Evolutionary conservation across 2,329 filamentous ascomycete genomes (phyloP), one percentile per base, ranked within the genome.

Genomic region (Sodiomyces alkalinus): DNA sequence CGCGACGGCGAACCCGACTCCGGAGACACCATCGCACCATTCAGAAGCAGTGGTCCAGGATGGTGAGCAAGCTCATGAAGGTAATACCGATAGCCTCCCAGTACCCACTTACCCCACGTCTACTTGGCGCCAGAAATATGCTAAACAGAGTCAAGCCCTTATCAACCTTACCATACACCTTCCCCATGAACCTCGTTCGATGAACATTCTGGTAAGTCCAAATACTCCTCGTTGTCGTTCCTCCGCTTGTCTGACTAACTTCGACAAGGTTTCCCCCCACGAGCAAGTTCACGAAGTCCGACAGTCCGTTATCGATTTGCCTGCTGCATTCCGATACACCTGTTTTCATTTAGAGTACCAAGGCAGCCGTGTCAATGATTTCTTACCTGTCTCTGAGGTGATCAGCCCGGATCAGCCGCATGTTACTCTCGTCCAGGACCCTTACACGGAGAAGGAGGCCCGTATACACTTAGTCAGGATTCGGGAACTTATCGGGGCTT

Each of bases 361-460:
- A 34, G 82, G 83, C 41, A 64, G 80, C 55, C 79, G 80, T 39
- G 78, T 98, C 65, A 96, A 96, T 53, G 90, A 98, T 55, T 96
- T 90, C 45, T 70, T 92, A 34, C 79, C 92, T 51, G 69, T 98
- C 36, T 85, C 82, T 30, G 87, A 98, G 49, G 80, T 98, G 31
- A 68, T 79, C 26, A 83, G 72, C 32, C 70, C 72, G 29, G 56
- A 77, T 19, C 75, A 85, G 37, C 80, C 86, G 19, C 79, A 86
- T 45, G 68, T 94, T 33, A 69, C 68, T 30, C 60, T 98, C 42
- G 74, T 94, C 30, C 80, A 94, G 56, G 90, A 98, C 48, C 82
- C 92, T 25, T 98, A 98, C 54, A 98, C 83, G 23, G 90, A 98
- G 60, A 96, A 93, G 60, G 90, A 98, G 58, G 87, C 90, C 17